phyloP scores from a whole-genome alignment of 148 eudicot species.

The Vaccinium darrowii region DNA sequence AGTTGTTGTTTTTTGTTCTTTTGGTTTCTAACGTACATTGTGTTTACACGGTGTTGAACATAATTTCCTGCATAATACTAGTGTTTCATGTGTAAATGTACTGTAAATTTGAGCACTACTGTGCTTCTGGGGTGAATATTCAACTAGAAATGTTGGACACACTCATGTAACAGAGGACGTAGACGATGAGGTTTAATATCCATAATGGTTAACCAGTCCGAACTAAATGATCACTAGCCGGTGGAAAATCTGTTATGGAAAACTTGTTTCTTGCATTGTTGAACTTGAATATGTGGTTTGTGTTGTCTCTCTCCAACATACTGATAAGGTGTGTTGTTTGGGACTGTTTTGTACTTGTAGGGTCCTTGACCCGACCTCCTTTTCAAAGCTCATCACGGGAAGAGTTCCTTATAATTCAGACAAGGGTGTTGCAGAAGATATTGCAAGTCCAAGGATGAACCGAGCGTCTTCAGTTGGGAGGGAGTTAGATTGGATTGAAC shows the following conservation, averaged over 20 bases:
- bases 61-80: background rate
- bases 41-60: background rate
- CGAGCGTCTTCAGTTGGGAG: constrained; percentile 42
- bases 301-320: background rate
- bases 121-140: background rate
- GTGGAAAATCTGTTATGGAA: too few relatives aligned
- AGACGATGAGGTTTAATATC: background rate
- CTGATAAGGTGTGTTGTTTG: background rate
- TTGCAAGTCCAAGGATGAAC: constrained; percentile 22
- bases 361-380: constrained; percentile 35
- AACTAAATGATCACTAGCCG: background rate
- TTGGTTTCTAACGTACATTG: background rate
- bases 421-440: constrained; percentile 22
- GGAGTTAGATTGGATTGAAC: constrained; percentile 69
- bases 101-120: background rate
- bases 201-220: background rate
- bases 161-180: background rate
- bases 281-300: background rate
- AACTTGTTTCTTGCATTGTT: too few relatives aligned
- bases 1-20: background rate
- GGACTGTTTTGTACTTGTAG: constrained; percentile 31
- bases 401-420: constrained; percentile 24
- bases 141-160: background rate
- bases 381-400: constrained; percentile 20
- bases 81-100: too few relatives aligned